A percentile compares a stretch with the other conserved stretches of the same genome.
These are phyloP conservation scores for Phytophthora foliorum DNA, from an alignment of 352 stramenopile genomes.

Conservation along the genomic window DNA sequence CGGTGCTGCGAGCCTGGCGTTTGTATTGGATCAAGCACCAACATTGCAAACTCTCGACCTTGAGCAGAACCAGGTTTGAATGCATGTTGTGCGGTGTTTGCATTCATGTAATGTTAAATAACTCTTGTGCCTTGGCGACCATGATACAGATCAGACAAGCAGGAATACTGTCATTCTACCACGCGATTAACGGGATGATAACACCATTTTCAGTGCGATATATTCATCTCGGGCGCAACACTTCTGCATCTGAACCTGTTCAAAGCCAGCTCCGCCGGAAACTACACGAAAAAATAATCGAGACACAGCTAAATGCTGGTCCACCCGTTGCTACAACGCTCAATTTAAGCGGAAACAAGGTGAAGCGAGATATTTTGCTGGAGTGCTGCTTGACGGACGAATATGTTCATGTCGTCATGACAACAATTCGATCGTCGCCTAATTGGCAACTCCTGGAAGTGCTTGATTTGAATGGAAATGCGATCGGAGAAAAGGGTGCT, in stretches of 20 bases:
- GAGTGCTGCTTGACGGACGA: slow-evolving; percentile 43
- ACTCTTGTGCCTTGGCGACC: neutral
- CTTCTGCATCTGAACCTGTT: neutral
- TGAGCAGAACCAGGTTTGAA: slow-evolving; percentile 56
- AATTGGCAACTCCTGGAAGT: slow-evolving; percentile 47
- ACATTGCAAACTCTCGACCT: slow-evolving; percentile 56
- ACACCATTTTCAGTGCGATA: slow-evolving; percentile 48
- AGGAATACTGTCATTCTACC: slow-evolving; percentile 46
- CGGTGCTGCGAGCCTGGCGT: slow-evolving; percentile 54
- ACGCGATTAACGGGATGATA: slow-evolving; percentile 44
- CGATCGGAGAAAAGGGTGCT: slow-evolving; percentile 47
- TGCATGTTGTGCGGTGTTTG: neutral
- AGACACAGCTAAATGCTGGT: slow-evolving; percentile 37
- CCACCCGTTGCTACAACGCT: slow-evolving; percentile 7
- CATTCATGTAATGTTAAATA: neutral
- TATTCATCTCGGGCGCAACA: slow-evolving; percentile 50
- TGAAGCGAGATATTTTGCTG: slow-evolving; percentile 39
- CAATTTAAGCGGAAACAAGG: slow-evolving; percentile 33
- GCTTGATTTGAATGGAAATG: slow-evolving; percentile 69
- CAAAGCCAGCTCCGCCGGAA: slow-evolving; percentile 40
- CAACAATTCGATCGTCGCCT: slow-evolving; percentile 30
- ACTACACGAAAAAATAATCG: slow-evolving; percentile 56
- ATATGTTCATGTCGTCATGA: slow-evolving; percentile 24
- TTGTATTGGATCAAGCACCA: slow-evolving; percentile 51
- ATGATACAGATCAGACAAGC: slow-evolving; percentile 43